Evolutionary conservation across 1,139 yeast species (phyloP).

Genomic region (Entelexis sorbosivorans): DNA sequence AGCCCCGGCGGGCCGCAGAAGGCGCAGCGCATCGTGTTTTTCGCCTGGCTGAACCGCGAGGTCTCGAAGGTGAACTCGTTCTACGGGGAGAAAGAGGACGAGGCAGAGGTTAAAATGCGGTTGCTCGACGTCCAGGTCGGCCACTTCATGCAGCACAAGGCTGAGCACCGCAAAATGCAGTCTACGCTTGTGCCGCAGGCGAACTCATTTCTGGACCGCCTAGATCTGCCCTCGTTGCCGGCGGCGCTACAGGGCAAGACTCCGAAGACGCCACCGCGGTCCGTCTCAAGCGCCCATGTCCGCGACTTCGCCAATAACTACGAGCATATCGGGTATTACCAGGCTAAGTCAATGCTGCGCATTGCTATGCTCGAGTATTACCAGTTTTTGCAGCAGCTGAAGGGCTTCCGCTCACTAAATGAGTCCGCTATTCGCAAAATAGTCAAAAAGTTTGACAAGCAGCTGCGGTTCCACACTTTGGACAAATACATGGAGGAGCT

Average conservation of each 20-base stretch:
- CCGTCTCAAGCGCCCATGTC: slow-evolving; percentile 9
- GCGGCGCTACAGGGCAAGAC: slow-evolving; percentile 5
- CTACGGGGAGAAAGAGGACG: slow-evolving; percentile 49
- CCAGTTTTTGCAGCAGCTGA: slow-evolving; percentile 63
- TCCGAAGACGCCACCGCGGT: not conserved
- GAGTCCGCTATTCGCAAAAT: slow-evolving; percentile 83
- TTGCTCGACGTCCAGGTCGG: slow-evolving; percentile 58
- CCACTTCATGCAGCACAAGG: slow-evolving; percentile 48
- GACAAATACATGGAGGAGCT: slow-evolving; percentile 50
- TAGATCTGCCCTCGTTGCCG: slow-evolving; percentile 32
- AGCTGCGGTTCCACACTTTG: slow-evolving; percentile 42
- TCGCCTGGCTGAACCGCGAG: slow-evolving; percentile 52
- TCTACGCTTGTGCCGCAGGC: slow-evolving; percentile 7
- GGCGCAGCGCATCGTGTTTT: slow-evolving; percentile 32
- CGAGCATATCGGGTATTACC: slow-evolving; percentile 47
- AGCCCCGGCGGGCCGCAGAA: not conserved
- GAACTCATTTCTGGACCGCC: slow-evolving; percentile 23
- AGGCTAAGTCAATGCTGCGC: slow-evolving; percentile 66
- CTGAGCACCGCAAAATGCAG: slow-evolving; percentile 14
- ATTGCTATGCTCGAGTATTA: slow-evolving; percentile 71
- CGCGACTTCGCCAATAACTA: slow-evolving; percentile 19
- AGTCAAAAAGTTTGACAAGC: slow-evolving; percentile 79
- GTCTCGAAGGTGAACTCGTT: slow-evolving; percentile 50
- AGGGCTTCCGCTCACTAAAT: slow-evolving; percentile 65
- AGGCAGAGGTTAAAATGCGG: slow-evolving; percentile 48